Evolutionary conservation across 495 filamentous ascomycete species (phyloP), one percentile per base, ranked within the genome.

Genomic region (Neurospora sp.): DNA sequence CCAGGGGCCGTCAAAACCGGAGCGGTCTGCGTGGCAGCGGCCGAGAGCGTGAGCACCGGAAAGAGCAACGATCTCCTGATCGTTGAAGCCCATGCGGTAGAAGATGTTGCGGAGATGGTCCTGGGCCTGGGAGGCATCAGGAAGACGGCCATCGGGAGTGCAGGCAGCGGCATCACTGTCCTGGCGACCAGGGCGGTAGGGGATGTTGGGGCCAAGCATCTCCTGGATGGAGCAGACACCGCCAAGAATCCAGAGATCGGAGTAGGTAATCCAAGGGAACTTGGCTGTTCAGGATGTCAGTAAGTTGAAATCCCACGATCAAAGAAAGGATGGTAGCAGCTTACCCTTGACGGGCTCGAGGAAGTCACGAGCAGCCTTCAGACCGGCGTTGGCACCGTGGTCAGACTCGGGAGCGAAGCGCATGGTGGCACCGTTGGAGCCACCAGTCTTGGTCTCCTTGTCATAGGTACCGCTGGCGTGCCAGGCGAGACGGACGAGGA

Each of bases 341-440:
- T 81, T 81, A 89, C 89, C 84, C 85, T 98, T 96, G 77, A 98
- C 85, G 74, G 93, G 92, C 83, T 97, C 92, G 37, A 97, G 86
- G 88, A 97, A 96, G 84, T 97, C 92, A 45, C 95, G 91, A 74
- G 95, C 96, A 73, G 87, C 83, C 82, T 92, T 91, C 77, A 99
- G 87, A 75, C 96, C 96, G 70, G 95, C 93, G 76, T 98, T 98
- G 81, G 95, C 96, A 75, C 94, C 94, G 83, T 99, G 96, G 80
- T 91, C 92, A 53, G 88, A 87, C 85, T 98, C 96, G 45, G 96
- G 96, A 48, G 90, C 86, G 82, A 99, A 99, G 81, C 96, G 89
- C 96, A 99, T 99, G 76, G 96, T 99, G 71, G 96, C 94, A 74
- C 96, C 96, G 81, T 99, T 97, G 84, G 91, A 94, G 73, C 96